phyloP scores from a whole-genome alignment of 305 asterid genomes.

The Fraxinus greggii region DNA sequence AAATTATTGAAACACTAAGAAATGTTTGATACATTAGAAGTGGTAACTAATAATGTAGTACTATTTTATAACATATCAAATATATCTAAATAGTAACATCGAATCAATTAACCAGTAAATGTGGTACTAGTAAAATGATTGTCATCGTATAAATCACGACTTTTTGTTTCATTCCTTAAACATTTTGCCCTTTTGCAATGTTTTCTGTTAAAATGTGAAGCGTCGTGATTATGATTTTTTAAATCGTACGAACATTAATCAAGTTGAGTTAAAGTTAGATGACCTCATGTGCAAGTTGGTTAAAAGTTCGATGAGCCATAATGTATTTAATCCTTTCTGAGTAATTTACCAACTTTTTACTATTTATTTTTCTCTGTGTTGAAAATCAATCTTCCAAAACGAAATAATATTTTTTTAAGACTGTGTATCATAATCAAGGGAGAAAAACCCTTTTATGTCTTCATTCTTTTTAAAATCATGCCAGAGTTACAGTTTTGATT shows the following conservation, averaged over 20 bases:
- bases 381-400: no score
- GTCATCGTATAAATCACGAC: not conserved
- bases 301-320: not conserved
- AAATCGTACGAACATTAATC: no score
- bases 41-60: not conserved
- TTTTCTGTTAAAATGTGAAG: not conserved
- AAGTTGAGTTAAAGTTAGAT: not conserved
- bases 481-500: no score
- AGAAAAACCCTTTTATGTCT: no score
- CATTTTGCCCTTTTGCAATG: not conserved
- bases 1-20: not conserved
- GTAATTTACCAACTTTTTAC: not conserved
- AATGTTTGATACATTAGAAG: not conserved
- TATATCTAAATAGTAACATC: not conserved
- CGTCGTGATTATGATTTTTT: not conserved
- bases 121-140: not conserved
- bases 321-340: not conserved
- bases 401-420: no score
- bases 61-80: not conserved
- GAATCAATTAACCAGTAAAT: not conserved
- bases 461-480: not conserved
- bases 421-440: no score
- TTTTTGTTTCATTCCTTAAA: not conserved
- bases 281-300: not conserved
- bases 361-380: no score